Percentiles rank a stretch among this genome's conserved stretches.
phyloP scores from a whole-genome alignment of 169 alveolate genomes.

The Plasmodium ovale region DNA sequence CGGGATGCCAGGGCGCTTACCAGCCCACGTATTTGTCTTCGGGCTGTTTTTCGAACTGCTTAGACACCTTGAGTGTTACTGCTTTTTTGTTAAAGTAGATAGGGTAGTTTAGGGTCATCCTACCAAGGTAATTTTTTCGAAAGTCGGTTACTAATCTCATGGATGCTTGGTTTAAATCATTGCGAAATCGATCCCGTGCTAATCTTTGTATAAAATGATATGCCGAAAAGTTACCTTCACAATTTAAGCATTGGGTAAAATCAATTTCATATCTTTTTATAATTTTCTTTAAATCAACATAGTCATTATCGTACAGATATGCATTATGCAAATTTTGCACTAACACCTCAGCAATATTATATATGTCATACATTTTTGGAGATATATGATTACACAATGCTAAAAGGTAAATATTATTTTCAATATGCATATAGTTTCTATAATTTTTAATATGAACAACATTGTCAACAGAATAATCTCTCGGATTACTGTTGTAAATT shows the following conservation, averaged over 20 bases:
- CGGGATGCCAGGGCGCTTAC: no score
- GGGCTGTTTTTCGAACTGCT: background rate
- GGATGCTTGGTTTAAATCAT: slow-evolving; percentile 83
- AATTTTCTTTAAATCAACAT: slow-evolving; percentile 38
- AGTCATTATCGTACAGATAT: slow-evolving; percentile 61
- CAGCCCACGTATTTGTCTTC: slow-evolving; percentile 57
- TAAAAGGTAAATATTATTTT: slow-evolving; percentile 63
- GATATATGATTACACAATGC: slow-evolving; percentile 74
- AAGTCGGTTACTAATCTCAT: slow-evolving; percentile 86
- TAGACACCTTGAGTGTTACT: slow-evolving; percentile 18
- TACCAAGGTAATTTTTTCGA: slow-evolving; percentile 84
- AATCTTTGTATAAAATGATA: slow-evolving; percentile 76
- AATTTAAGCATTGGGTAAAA: slow-evolving; percentile 36
- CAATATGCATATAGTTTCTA: slow-evolving; percentile 66
- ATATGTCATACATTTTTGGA: slow-evolving; percentile 64
- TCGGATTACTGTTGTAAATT: slow-evolving; percentile 30
- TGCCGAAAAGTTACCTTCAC: slow-evolving; percentile 51
- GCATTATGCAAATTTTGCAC: slow-evolving; percentile 46
- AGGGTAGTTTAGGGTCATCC: slow-evolving; percentile 85
- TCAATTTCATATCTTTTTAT: slow-evolving; percentile 52
- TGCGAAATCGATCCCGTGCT: slow-evolving; percentile 77
- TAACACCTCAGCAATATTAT: slow-evolving; percentile 60
- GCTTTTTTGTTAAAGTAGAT: slow-evolving; percentile 76
- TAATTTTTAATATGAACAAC: slow-evolving; percentile 40
- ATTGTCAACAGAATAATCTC: slow-evolving; percentile 16